Evolutionary conservation across 2,329 filamentous ascomycete species (phyloP).

Genomic region (Parasarocladium wereldwijsianum): DNA sequence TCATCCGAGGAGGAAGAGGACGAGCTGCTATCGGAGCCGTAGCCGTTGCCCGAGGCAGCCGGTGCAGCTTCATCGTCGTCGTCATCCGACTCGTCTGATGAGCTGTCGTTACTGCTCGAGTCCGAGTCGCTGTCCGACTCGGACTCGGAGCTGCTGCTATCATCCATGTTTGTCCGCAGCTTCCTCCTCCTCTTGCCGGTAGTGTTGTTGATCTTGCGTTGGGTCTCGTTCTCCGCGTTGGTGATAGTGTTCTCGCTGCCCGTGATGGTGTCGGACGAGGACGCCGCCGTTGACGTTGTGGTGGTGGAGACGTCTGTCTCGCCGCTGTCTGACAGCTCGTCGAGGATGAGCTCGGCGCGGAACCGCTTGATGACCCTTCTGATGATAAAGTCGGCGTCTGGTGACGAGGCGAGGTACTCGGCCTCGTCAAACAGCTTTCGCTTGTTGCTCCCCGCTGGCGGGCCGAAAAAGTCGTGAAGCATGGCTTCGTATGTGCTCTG

Average conservation of each 20-base stretch:
- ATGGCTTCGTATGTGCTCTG: conserved; percentile 39
- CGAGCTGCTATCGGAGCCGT: conserved; percentile 25
- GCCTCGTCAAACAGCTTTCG: conserved; percentile 38
- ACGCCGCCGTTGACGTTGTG: conserved; percentile 13
- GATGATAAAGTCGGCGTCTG: conserved; percentile 35
- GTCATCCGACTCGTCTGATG: conserved; percentile 20
- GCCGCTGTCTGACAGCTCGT: conserved; percentile 36
- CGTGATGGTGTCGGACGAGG: conserved; percentile 15
- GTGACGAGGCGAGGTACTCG: conserved; percentile 32
- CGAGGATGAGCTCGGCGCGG: conserved; percentile 43
- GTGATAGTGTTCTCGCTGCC: conserved; percentile 13
- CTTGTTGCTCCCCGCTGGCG: conserved; percentile 21
- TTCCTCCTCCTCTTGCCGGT: conserved; percentile 37
- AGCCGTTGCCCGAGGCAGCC: conserved; percentile 9
- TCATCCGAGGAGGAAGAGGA: conserved; percentile 25
- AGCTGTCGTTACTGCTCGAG: conserved; percentile 21
- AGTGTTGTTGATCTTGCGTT: conserved; percentile 13
- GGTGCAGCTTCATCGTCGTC: conserved; percentile 13
- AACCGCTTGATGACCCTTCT: conserved; percentile 46
- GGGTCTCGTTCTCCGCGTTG: conserved; percentile 7
- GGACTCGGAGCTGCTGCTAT: conserved; percentile 23
- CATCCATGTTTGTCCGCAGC: conserved; percentile 29
- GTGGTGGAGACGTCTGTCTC: conserved; percentile 20
- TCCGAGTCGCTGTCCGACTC: conserved; percentile 19
- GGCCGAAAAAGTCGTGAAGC: conserved; percentile 31